Base-by-base conservation (phyloP, 139 green algal genomes). In the Edaphochlamys debaryana region DNA sequence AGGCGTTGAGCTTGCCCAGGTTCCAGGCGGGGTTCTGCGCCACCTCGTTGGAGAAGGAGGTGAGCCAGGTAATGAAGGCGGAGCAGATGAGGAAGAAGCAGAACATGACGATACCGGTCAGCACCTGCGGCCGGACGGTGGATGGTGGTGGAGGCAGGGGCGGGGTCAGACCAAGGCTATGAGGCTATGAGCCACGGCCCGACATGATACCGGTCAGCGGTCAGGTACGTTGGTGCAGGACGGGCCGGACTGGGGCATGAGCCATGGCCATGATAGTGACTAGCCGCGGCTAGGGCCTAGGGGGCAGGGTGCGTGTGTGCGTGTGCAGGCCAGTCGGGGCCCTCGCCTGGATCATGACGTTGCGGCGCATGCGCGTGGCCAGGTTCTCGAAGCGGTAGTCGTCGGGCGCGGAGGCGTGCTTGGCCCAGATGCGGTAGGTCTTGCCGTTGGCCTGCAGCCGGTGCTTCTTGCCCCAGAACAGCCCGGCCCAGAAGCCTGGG, bases 371-470 rank as follows among this genome's bases (percentile, higher is more conserved):
- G 60, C 75, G 75, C 7, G 41, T 63, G 40, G 38, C 30, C 29
- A 93, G 71, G 81, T 93, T 93, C 67, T 93, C 86, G 41, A 89
- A 90, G 17, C 88, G 79, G 86, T 93, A 93, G 62, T 93, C 89
- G 52, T 93, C 89, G 34, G 89, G 86, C 0, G 85, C 67, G 30
- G 76, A 68, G 29, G 89, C 89, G 1, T 32, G 41, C 9, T 66
- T 41, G 4, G 86, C 84, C 85, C 86, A 90, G 62, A 90, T 77
- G 38, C 71, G 66, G 40, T n/a, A 71, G 23, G 20, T 37, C 13
- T 41, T 41, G 22, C 75, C 75, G 42, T n/a, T 41, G 60, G 69
- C 41, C n/a, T 23, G 20, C n/a, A 81, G 20, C 15, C 56, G 56
- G 56, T 37, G 62, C 60, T n/a, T 30, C 7, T 45, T 3, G 19